phyloP scores from a whole-genome alignment of 1,139 yeast species.

The Diutina siamensis region DNA sequence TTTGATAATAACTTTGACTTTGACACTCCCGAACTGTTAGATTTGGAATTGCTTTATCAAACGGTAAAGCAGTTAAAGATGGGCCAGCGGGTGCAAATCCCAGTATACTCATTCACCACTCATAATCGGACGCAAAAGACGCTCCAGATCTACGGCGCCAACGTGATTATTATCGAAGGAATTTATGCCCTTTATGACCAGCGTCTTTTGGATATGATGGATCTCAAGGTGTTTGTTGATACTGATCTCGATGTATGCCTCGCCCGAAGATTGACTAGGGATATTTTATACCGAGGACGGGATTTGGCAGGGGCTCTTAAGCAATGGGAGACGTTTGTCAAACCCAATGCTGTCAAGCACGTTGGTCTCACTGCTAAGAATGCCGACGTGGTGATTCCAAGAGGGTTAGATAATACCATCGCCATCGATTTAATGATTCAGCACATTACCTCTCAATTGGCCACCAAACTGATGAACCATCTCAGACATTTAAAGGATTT shows the following conservation, averaged over 20 bases:
- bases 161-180: constrained; percentile 86
- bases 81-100: constrained; percentile 55
- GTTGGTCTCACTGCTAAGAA: constrained; percentile 68
- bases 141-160: constrained; percentile 84
- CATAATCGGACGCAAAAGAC: constrained; percentile 66
- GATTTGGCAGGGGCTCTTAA: constrained; percentile 70
- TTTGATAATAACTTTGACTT: constrained; percentile 65
- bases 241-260: constrained; percentile 89
- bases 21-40: constrained; percentile 76
- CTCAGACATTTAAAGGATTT: constrained; percentile 44
- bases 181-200: constrained; percentile 72
- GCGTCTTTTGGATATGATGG: constrained; percentile 64
- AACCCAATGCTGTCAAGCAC: constrained; percentile 75
- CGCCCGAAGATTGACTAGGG: constrained; percentile 79
- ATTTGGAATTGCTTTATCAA: constrained; percentile 57
- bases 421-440: constrained; percentile 72
- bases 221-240: constrained; percentile 80
- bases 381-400: constrained; percentile 82
- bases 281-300: constrained; percentile 75
- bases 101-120: constrained; percentile 69
- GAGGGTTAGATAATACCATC: constrained; percentile 72
- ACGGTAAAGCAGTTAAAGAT: constrained; percentile 55
- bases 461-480: constrained; percentile 55
- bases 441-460: constrained; percentile 67
- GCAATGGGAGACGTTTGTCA: constrained; percentile 87